Conservation (phyloP, 805 yeast species). For the Zygoascus flipseniorum region DNA sequence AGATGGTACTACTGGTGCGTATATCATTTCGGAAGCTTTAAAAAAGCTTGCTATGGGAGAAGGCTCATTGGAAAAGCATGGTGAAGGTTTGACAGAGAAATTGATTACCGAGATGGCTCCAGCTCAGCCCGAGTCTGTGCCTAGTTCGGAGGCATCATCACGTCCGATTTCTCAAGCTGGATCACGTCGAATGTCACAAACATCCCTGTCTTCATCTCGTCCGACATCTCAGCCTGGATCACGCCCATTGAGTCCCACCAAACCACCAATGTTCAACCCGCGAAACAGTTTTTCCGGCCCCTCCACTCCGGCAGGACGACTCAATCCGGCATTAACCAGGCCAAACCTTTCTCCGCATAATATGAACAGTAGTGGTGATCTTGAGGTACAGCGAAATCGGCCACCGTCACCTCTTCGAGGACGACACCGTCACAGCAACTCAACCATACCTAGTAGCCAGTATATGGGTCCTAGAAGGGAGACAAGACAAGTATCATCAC, state of each 20-base stretch:
- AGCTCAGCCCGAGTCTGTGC: neutral
- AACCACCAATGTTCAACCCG: neutral
- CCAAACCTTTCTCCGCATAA: neutral
- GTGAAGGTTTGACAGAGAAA: neutral
- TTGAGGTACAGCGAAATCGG: neutral
- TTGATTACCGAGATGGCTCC: neutral
- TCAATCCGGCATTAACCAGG: neutral
- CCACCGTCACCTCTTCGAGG: neutral
- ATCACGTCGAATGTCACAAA: neutral
- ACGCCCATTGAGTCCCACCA: neutral
- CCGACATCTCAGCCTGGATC: neutral
- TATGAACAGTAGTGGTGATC: neutral
- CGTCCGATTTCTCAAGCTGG: neutral
- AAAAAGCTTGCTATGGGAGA: neutral
- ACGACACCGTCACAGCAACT: neutral
- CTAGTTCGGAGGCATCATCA: neutral
- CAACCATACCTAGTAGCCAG: neutral
- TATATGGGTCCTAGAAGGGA: neutral
- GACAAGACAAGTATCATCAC: neutral
- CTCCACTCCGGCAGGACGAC: neutral
- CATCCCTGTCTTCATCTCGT: neutral
- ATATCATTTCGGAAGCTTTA: neutral
- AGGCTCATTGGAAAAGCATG: no score
- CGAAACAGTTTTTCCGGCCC: neutral
- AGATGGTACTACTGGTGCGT: neutral